These are phyloP conservation scores for Laguncularia racemosa DNA, from an alignment of 345 rosid genomes.

Conservation along the genomic window DNA sequence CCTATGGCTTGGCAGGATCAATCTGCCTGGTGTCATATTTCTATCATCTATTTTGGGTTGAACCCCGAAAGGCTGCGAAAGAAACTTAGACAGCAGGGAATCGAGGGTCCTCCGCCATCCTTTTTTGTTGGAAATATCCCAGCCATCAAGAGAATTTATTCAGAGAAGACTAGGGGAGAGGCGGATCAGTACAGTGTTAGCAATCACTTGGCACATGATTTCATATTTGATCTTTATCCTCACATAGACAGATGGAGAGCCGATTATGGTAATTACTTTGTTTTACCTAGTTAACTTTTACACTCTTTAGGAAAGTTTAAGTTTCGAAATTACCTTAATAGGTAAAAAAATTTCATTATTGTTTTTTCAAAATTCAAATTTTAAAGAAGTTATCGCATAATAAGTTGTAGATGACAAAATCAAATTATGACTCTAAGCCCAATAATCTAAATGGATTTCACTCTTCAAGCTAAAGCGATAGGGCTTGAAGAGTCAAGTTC, in stretches of 20 bases:
- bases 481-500: too few relatives aligned
- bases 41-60: slow-evolving; percentile 7
- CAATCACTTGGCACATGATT: neutral
- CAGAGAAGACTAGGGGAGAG: slow-evolving; percentile 1
- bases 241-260: slow-evolving; percentile 7
- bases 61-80: slow-evolving; percentile 3
- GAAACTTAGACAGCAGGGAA: slow-evolving; percentile 14
- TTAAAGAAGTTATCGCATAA: too few relatives aligned
- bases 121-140: slow-evolving; percentile 14
- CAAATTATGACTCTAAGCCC: too few relatives aligned
- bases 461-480: too few relatives aligned
- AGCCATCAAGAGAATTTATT: slow-evolving; percentile 8
- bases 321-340: neutral
- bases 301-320: neutral
- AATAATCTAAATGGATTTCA: too few relatives aligned
- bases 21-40: slow-evolving; percentile 1
- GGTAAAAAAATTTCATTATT: too few relatives aligned
- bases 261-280: slow-evolving; percentile 2
- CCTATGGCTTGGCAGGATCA: slow-evolving; percentile 3
- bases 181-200: neutral
- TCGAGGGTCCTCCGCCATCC: slow-evolving; percentile 12
- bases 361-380: too few relatives aligned
- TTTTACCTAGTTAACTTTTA: too few relatives aligned
- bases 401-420: too few relatives aligned
- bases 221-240: slow-evolving; percentile 3